Percentiles rank a stretch among this genome's conserved stretches.
These are phyloP conservation scores for Capronia epimyces DNA, from an alignment of 2,329 filamentous ascomycete genomes.

Conservation along the genomic window DNA sequence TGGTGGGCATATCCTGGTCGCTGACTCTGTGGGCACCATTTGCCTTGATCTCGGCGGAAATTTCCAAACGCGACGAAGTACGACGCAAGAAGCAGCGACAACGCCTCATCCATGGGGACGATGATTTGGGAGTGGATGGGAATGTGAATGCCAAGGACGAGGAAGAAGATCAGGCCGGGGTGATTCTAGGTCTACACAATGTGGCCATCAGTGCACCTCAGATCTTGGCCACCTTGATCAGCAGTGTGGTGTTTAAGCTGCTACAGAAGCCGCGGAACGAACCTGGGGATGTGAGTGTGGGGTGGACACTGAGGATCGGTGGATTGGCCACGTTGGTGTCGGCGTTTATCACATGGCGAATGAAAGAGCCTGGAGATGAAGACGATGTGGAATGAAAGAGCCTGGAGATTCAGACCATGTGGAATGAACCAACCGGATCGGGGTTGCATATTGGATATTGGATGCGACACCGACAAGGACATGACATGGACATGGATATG, in stretches of 20 bases:
- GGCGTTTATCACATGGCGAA: constrained; percentile 45
- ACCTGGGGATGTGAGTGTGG: constrained; percentile 79
- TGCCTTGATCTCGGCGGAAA: constrained; percentile 89
- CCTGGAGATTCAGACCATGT: background rate
- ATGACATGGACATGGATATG: no score
- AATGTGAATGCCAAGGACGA: constrained; percentile 35
- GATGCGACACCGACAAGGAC: no score
- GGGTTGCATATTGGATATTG: no score
- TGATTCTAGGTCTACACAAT: constrained; percentile 92
- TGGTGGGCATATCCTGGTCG: constrained; percentile 88
- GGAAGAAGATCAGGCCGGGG: constrained; percentile 70
- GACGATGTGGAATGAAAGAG: constrained; percentile 10
- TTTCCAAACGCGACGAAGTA: constrained; percentile 70
- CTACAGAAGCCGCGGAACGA: constrained; percentile 82
- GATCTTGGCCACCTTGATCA: constrained; percentile 80
- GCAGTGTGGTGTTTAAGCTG: constrained; percentile 74
- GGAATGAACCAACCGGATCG: no score
- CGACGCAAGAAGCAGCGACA: constrained; percentile 45
- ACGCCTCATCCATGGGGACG: constrained; percentile 29
- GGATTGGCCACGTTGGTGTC: constrained; percentile 72
- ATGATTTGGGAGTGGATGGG: constrained; percentile 28
- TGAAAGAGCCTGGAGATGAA: constrained; percentile 24
- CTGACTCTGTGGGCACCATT: constrained; percentile 92
- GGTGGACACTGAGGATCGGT: constrained; percentile 78
- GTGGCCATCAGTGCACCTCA: constrained; percentile 89